These are phyloP conservation scores for Apium graveolens DNA, from an alignment of 129 eudicot genomes.

Conservation along the genomic window DNA sequence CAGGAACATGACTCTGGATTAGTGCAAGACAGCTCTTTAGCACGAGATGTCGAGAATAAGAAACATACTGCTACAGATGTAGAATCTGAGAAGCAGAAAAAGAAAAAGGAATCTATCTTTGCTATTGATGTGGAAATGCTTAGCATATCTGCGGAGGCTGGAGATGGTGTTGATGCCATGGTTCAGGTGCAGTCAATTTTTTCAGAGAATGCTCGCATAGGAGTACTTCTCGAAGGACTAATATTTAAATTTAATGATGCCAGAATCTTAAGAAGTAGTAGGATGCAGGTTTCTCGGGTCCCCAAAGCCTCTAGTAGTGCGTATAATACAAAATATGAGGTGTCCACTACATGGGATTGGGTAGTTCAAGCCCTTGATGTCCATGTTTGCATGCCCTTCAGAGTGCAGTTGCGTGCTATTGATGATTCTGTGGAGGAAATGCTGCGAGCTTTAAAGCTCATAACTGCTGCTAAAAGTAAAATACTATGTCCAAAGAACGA, in stretches of 20 bases:
- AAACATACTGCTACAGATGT: constrained; percentile 35
- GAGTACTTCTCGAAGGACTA: constrained; percentile 91
- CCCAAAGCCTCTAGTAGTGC: constrained; percentile 42
- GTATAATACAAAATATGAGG: constrained; percentile 36
- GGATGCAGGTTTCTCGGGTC: constrained; percentile 92
- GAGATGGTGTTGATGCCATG: constrained; percentile 88
- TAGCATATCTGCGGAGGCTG: constrained; percentile 76
- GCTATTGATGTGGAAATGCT: constrained; percentile 92
- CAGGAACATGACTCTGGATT: constrained; percentile 34
- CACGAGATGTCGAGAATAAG: constrained; percentile 23
- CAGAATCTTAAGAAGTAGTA: constrained; percentile 70
- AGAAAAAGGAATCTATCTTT: constrained; percentile 70
- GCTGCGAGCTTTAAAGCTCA: constrained; percentile 85
- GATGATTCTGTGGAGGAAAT: constrained; percentile 92
- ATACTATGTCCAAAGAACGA: constrained; percentile 58
- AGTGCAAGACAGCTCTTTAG: constrained; percentile 18
- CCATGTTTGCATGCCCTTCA: constrained; percentile 85
- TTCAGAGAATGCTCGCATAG: constrained; percentile 97
- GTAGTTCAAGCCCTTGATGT: constrained; percentile 94
- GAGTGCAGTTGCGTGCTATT: constrained; percentile 91
- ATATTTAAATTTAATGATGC: constrained; percentile 61
- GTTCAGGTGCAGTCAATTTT: constrained; percentile 86
- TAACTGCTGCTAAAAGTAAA: constrained; percentile 64
- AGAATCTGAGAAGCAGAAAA: constrained; percentile 45
- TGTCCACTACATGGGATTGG: constrained; percentile 76